phyloP scores from a whole-genome alignment of 257 asterid species.

The Sherardia arvensis region DNA sequence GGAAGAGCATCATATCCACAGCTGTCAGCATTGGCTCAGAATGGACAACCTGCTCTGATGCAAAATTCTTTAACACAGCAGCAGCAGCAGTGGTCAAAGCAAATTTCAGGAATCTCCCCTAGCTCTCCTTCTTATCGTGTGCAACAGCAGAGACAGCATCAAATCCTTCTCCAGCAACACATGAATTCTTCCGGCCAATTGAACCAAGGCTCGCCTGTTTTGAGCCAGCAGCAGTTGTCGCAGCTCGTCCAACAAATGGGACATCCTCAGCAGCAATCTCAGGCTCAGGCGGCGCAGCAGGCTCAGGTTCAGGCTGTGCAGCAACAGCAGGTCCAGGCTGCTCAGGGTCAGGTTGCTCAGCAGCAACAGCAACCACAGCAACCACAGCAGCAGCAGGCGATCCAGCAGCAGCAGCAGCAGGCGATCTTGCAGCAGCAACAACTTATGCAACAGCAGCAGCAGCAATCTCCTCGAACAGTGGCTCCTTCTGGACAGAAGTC shows the following conservation, averaged over 20 bases:
- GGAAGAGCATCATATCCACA: constrained; percentile 59
- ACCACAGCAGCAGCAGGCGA: constrained; percentile 27
- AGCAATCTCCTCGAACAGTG: constrained; percentile 57
- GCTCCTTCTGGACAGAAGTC: constrained; percentile 69
- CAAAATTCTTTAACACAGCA: constrained; percentile 52
- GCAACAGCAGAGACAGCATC: constrained; percentile 50
- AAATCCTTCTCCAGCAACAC: constrained; percentile 49
- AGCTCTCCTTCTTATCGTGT: constrained; percentile 60
- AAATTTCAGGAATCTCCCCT: constrained; percentile 58
- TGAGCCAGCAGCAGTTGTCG: constrained; percentile 64
- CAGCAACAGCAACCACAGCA: constrained; percentile 35
- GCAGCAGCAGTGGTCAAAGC: constrained; percentile 79
- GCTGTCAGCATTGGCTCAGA: constrained; percentile 66
- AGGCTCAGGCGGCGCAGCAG: constrained; percentile 10
- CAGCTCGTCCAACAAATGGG: constrained; percentile 67
- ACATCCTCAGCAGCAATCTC: constrained; percentile 30
- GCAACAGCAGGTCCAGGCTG: constrained; percentile 11
- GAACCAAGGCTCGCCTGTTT: constrained; percentile 52
- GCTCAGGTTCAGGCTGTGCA: too few species aligned
- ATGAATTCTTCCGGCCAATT: constrained; percentile 43
- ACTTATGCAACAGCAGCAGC: constrained; percentile 50
- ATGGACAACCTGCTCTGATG: constrained; percentile 63
- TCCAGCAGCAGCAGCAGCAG: constrained; percentile 26
- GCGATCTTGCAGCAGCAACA: constrained; percentile 36
- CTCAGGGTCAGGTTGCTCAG: constrained; percentile 9